Percentiles rank a stretch among this genome's conserved stretches.
phyloP scores from a whole-genome alignment of 768 basidiomycete species.

The Galerina marginata region DNA sequence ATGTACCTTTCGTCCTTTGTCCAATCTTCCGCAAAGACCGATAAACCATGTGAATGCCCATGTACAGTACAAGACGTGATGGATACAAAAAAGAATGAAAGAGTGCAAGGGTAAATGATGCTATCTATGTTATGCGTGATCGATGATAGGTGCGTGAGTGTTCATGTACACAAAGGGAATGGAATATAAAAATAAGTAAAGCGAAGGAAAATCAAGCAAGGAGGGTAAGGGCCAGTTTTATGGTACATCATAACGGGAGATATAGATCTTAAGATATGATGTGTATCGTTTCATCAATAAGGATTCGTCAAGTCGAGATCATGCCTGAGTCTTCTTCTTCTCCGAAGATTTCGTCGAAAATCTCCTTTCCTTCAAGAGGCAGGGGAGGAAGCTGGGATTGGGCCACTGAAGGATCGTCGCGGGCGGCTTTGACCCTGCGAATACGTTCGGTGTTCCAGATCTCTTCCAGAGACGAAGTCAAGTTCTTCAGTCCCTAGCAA shows the following conservation, averaged over 20 bases:
- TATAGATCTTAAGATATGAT: slow-evolving; percentile 13
- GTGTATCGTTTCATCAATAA: background rate
- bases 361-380: slow-evolving; percentile 74
- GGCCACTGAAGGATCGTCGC: slow-evolving; percentile 57
- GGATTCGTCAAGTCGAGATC: slow-evolving; percentile 62
- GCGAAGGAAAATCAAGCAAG: slow-evolving; percentile 12
- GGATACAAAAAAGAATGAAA: slow-evolving; percentile 1
- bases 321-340: slow-evolving; percentile 71
- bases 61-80: slow-evolving; percentile 10
- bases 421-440: slow-evolving; percentile 63
- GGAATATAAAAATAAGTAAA: slow-evolving; percentile 17
- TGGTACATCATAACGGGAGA: slow-evolving; percentile 19
- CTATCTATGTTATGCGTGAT: slow-evolving; percentile 23
- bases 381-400: slow-evolving; percentile 66
- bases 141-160: slow-evolving; percentile 3
- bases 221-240: background rate
- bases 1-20: background rate
- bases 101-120: slow-evolving; percentile 10
- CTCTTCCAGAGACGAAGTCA: slow-evolving; percentile 75
- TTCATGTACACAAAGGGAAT: slow-evolving; percentile 10
- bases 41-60: slow-evolving; percentile 2
- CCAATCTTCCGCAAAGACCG: background rate
- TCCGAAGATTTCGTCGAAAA: slow-evolving; percentile 71
- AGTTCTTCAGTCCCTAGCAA: slow-evolving; percentile 88
- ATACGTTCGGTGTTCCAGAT: slow-evolving; percentile 90